phyloP scores from a whole-genome alignment of 2,329 filamentous ascomycete species.

The Venturia asperata region DNA sequence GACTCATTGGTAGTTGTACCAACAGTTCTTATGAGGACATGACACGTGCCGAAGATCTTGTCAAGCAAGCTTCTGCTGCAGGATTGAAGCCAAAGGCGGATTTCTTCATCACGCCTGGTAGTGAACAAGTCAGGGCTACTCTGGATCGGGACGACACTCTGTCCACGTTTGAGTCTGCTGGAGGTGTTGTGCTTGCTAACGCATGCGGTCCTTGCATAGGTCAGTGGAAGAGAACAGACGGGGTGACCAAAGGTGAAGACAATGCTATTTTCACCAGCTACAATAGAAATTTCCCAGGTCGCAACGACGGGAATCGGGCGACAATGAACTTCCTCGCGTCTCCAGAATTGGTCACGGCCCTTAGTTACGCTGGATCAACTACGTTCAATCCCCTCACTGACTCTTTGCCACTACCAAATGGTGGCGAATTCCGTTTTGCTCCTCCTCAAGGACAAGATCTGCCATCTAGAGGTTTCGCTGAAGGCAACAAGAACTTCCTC shows the following conservation, averaged over 20 bases:
- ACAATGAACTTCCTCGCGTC: conserved; percentile 99
- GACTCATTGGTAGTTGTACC: conserved; percentile 94
- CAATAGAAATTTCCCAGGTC: conserved; percentile 95
- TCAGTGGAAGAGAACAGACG: conserved; percentile 90
- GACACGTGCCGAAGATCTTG: conserved; percentile 86
- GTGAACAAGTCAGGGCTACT: conserved; percentile 93
- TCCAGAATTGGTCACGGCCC: conserved; percentile 91
- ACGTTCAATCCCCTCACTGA: conserved; percentile 97
- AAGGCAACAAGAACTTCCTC: conserved; percentile 66
- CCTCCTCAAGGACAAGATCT: conserved; percentile 59
- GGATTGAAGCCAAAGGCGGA: conserved; percentile 82
- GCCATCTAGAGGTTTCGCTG: conserved; percentile 68
- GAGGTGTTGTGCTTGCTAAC: conserved; percentile 85
- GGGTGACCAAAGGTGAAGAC: conserved; percentile 70
- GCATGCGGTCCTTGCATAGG: conserved; percentile 90
- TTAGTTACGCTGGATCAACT: conserved; percentile 85
- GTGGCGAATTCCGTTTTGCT: conserved; percentile 75
- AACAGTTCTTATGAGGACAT: conserved; percentile 99
- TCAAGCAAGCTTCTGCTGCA: conserved; percentile 84
- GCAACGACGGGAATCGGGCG: conserved; percentile 91
- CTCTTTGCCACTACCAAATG: conserved; percentile 68
- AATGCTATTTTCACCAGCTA: conserved; percentile 97
- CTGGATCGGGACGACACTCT: conserved; percentile 84
- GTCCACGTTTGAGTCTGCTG: conserved; percentile 75
- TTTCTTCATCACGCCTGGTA: conserved; percentile 95